Base-by-base conservation (phyloP, 495 filamentous ascomycete genomes). In the Penicillium psychrofluorescens region DNA sequence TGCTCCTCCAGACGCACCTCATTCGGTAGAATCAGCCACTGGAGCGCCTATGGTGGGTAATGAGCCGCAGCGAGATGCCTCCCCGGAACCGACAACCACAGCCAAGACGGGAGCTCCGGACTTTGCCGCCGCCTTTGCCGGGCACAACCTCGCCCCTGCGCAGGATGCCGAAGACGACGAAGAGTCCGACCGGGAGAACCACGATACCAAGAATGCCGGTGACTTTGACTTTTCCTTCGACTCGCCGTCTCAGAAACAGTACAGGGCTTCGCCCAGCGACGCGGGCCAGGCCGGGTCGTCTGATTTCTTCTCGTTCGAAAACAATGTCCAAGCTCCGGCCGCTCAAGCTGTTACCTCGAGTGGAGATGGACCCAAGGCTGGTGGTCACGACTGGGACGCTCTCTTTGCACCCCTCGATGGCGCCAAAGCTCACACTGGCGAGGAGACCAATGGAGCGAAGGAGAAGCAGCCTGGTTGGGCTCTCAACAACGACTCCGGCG, bases 71-170 rank as follows among this genome's bases (percentile, higher is more conserved):
- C 51, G 44, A 6, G 52, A 59, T 6, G 22, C 2, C 4, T 3
- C 4, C 22, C 2, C 22, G 22, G 22, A 22, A 4, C 22, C 22
- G 22, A 22, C 22, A 0, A 22, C 22, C 22, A 22, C 22, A 6
- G 22, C 51, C n/a, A 68, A 66, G 50, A 43, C 63, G 1, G 58
- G 58, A 35, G 62, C 57, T 13, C 78, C 49, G 74, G 86, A 90
- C 43, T 90, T 95, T 52, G 94, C 95, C 37, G 84, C 89, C 35
- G 89, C 88, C 32, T 98, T 98, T 56, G 88, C 83, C 45, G 90
- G 87, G 44, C 76, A 97, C 10, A 79, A 71, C 35, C 56, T 72
- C 30, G 70, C 68, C 1, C 68, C 68, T 4, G 67, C 68, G 4
- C 58, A 85, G 43, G 89, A 96, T 50, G 87, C 87, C 13, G 90